phyloP scores from a whole-genome alignment of 108 stramenopile genomes.

The Skeletonema tropicum region DNA sequence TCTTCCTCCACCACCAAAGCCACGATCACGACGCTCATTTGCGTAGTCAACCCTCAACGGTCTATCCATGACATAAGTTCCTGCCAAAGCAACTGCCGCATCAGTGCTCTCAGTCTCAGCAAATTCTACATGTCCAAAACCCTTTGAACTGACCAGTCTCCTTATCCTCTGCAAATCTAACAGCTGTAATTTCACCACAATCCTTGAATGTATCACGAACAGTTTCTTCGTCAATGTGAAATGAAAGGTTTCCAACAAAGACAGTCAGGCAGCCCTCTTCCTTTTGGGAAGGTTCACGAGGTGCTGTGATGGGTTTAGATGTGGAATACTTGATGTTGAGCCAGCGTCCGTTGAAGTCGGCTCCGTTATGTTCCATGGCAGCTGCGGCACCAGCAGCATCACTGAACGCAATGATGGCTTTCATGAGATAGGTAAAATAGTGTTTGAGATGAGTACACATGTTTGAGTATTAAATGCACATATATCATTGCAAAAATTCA shows the following conservation, averaged over 20 bases:
- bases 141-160: conserved; percentile 98
- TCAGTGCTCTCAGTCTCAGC: conserved; percentile 85
- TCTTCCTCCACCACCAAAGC: conserved; percentile 60
- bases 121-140: conserved; percentile 96
- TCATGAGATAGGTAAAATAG: not conserved
- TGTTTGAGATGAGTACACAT: not conserved
- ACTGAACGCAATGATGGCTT: conserved; percentile 87
- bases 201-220: conserved; percentile 83
- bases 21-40: conserved; percentile 62
- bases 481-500: not conserved
- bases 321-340: conserved; percentile 67
- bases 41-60: conserved; percentile 93
- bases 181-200: conserved; percentile 87
- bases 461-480: not conserved
- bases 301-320: conserved; percentile 60
- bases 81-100: conserved; percentile 88
- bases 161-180: conserved; percentile 95
- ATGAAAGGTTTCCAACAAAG: conserved; percentile 96
- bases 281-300: conserved; percentile 69
- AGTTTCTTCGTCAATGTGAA: conserved; percentile 94
- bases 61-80: conserved; percentile 86
- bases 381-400: conserved; percentile 63
- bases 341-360: conserved; percentile 81
- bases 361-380: conserved; percentile 87
- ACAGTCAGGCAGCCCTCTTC: conserved; percentile 91